Percentiles rank a stretch among this genome's conserved stretches.
These are phyloP conservation scores for Stereum hirsutum DNA, from an alignment of 1,284 basidiomycete genomes.

Conservation along the genomic window DNA sequence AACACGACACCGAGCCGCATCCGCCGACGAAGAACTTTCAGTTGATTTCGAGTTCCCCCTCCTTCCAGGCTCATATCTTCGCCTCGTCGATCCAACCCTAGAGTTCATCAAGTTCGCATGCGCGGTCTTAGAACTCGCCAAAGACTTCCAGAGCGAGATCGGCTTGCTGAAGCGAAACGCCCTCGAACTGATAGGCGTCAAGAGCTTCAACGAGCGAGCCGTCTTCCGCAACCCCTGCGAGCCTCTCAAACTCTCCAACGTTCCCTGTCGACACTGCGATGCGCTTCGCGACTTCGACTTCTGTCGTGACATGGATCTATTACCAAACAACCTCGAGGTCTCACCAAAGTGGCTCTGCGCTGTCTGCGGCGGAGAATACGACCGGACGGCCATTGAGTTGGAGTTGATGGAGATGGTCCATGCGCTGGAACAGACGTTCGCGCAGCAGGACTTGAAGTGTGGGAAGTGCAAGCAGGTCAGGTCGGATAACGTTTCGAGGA, in stretches of 20 bases:
- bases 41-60: constrained; percentile 74
- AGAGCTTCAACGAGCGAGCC: constrained; percentile 83
- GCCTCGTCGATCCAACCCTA: constrained; percentile 69
- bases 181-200: constrained; percentile 81
- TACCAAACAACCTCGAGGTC: constrained; percentile 46
- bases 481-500: constrained; percentile 77
- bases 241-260: constrained; percentile 78
- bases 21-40: constrained; percentile 48
- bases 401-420: constrained; percentile 75
- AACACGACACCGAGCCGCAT: constrained; percentile 53
- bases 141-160: constrained; percentile 78
- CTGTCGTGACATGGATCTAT: constrained; percentile 85
- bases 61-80: constrained; percentile 80
- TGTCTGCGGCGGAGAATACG: constrained; percentile 82
- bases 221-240: constrained; percentile 91
- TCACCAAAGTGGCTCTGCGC: constrained; percentile 54
- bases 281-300: constrained; percentile 88
- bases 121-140: constrained; percentile 73
- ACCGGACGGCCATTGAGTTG: constrained; percentile 80
- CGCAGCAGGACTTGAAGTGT: constrained; percentile 88
- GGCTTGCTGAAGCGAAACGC: constrained; percentile 85
- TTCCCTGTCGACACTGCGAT: constrained; percentile 90
- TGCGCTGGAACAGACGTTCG: constrained; percentile 65
- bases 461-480: constrained; percentile 84
- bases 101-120: constrained; percentile 90